Conservation (phyloP, 2,329 filamentous ascomycete species). For the Paracoccidioides brasiliensis region DNA sequence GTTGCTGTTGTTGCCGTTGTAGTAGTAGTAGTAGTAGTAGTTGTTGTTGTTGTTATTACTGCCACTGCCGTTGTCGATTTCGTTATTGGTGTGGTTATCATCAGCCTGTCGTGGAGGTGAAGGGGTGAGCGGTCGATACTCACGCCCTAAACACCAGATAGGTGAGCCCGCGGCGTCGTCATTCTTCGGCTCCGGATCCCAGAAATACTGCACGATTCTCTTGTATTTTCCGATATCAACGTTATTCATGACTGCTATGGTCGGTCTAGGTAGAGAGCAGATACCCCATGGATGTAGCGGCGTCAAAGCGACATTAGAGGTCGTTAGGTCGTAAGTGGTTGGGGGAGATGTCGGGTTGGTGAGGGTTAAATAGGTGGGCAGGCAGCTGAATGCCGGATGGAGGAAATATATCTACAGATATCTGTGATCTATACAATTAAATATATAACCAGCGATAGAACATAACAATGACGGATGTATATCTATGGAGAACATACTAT, state of each 20-base stretch:
- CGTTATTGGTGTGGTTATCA: not conserved
- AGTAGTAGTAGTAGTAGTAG: too few relatives aligned
- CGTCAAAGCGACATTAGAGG: not conserved
- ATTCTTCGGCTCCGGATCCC: constrained; percentile 80
- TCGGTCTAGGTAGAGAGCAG: not conserved
- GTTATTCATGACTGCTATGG: constrained; percentile 40
- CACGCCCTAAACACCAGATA: constrained; percentile 69
- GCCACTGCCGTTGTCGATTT: too few relatives aligned
- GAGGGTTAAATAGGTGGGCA: not conserved
- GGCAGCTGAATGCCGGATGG: not conserved
- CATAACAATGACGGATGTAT: too few relatives aligned
- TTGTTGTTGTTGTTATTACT: too few relatives aligned
- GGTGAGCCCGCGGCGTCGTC: constrained; percentile 52
- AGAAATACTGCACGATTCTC: constrained; percentile 79
- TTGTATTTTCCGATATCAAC: constrained; percentile 66
- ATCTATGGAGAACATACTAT: too few relatives aligned
- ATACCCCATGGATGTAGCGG: not conserved
- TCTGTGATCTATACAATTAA: too few relatives aligned
- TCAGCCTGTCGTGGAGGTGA: constrained; percentile 2
- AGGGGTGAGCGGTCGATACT: constrained; percentile 34
- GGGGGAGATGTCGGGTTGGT: too few relatives aligned
- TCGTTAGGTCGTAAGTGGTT: not conserved
- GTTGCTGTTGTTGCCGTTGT: too few relatives aligned
- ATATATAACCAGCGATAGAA: too few relatives aligned
- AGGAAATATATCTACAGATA: too few relatives aligned